phyloP scores from a whole-genome alignment of 129 eudicot genomes.

The Logfia minima region DNA sequence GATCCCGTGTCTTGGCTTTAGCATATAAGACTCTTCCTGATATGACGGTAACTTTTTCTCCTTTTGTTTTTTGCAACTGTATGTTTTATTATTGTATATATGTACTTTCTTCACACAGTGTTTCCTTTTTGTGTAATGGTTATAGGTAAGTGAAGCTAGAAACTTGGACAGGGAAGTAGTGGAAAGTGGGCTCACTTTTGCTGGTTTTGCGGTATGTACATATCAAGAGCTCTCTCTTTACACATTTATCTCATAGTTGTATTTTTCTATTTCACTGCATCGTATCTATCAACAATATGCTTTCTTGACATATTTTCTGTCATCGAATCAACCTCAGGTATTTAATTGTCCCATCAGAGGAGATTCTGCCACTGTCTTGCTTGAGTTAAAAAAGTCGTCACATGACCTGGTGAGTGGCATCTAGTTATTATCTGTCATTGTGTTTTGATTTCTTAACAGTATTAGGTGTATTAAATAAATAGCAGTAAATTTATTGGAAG shows the following conservation, averaged over 20 bases:
- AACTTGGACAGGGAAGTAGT: slow-evolving; percentile 81
- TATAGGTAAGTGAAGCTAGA: slow-evolving; percentile 95
- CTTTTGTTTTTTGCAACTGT: background rate
- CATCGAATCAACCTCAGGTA: slow-evolving; percentile 49
- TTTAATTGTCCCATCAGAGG: slow-evolving; percentile 87
- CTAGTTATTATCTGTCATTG: background rate
- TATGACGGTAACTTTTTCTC: slow-evolving; percentile 68
- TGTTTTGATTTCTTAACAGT: background rate
- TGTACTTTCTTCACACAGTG: background rate
- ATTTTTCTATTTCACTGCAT: background rate
- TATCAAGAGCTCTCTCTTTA: background rate
- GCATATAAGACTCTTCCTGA: slow-evolving; percentile 93
- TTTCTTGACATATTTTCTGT: slow-evolving; percentile 23
- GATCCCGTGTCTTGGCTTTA: slow-evolving; percentile 95
- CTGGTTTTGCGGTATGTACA: slow-evolving; percentile 90
- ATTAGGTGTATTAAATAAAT: background rate
- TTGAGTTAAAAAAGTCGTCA: slow-evolving; percentile 80
- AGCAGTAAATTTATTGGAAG: background rate
- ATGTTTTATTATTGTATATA: background rate
- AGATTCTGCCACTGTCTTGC: slow-evolving; percentile 81
- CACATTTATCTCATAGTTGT: background rate
- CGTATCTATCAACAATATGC: background rate
- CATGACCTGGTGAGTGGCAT: slow-evolving; percentile 81
- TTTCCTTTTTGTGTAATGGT: slow-evolving; percentile 27
- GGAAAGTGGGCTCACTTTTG: slow-evolving; percentile 81